These are phyloP conservation scores for Boletus reticuloceps DNA, from an alignment of 768 basidiomycete species.

Conservation along the genomic window DNA sequence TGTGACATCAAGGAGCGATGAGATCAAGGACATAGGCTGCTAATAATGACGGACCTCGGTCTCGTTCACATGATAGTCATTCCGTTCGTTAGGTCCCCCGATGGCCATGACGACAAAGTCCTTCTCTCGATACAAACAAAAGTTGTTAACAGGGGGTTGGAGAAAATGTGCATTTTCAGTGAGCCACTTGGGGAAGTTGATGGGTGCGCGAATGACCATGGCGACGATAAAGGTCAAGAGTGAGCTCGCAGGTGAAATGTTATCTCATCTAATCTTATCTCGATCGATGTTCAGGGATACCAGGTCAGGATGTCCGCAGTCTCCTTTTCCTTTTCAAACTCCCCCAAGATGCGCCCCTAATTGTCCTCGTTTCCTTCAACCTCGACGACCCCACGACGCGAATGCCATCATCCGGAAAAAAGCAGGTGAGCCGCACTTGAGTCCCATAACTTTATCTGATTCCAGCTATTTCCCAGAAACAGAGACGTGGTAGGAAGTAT, in stretches of 20 bases:
- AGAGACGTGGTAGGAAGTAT: not conserved
- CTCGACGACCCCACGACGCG: not conserved
- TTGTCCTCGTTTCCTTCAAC: no score
- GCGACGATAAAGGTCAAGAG: not conserved
- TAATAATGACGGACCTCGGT: slow-evolving; percentile 61
- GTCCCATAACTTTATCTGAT: no score
- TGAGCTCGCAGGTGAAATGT: no score
- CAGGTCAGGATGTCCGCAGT: no score
- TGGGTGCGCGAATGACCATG: slow-evolving; percentile 76
- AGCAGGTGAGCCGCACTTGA: not conserved
- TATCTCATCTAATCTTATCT: no score
- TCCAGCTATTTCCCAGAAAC: not conserved
- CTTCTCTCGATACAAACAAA: slow-evolving; percentile 73
- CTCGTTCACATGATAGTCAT: slow-evolving; percentile 94
- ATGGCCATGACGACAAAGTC: slow-evolving; percentile 97
- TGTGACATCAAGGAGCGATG: not conserved
- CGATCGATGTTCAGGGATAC: no score
- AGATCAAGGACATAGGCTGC: not conserved
- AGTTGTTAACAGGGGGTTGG: slow-evolving; percentile 92
- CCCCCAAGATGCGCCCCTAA: not conserved
- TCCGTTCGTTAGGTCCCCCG: slow-evolving; percentile 92
- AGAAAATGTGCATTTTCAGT: slow-evolving; percentile 74
- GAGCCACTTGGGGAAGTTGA: slow-evolving; percentile 92
- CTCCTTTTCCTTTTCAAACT: no score
- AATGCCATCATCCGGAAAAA: not conserved